Base-by-base conservation (phyloP, 306 rosid species). In the Prunus armeniaca region DNA sequence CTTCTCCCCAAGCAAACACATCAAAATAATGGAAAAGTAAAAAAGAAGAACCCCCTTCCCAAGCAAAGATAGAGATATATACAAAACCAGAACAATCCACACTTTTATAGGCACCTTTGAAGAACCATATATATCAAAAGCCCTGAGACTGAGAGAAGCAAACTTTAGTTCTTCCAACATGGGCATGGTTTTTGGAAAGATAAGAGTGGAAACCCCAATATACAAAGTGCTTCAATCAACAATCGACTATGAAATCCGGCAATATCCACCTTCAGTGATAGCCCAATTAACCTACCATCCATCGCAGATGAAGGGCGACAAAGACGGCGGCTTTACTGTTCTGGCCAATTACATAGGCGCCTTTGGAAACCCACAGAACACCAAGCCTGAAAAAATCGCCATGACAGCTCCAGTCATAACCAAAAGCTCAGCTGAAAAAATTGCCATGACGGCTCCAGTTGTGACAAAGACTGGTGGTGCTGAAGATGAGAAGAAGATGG, bases 341-440 rank as follows among this genome's bases (percentile, higher is more conserved):
- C 67, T 95, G 51, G 96, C 89, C 7, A 88, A 92, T 27, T 95
- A 95, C 84, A 95, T 95, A 6, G 98, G 98, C 3, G 96, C 87
- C 19, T 68, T 95, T 0, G 95, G 98, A 43, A 81, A 83, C 1
- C 93, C 98, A 0, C 91, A 92, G 80, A 92, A 95, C 77, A 49
- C 83, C 0, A 88, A 74, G 72, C 96, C 97, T 1, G 97, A 95
- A 64, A 89, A 87, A 76, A 91, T 95, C 15, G 95, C 92, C 3
- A 92, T 94, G 98, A 90, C 97, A 2, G 87, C 89, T 2, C 97
- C 98, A 2, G 97, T 93, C 6, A 80, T 91, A 19, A 91, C 98
- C 19, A 87, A 88, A 71, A 67, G 5, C 77, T 18, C 67, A 1
- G 76, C 83, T 0, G 93, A 88, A 60, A 86, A 79, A 80, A 88